Evolutionary conservation across 352 stramenopile genomes (phyloP), one percentile per base, ranked within the genome.

Genomic region (Pythium insidiosum): DNA sequence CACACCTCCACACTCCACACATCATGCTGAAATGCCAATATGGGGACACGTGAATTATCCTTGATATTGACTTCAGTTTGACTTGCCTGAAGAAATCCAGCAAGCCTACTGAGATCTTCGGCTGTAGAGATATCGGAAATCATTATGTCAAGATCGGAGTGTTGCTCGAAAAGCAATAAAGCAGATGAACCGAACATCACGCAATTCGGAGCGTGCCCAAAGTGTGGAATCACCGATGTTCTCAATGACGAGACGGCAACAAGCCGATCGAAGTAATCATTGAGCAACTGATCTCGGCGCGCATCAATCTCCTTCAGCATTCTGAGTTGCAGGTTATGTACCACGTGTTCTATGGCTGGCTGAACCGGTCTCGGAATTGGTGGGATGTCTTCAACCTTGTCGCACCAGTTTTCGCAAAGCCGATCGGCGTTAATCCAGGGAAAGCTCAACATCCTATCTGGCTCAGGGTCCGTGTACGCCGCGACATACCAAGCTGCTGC

Each of bases 71-170:
- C 50, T 34, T 15, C 15, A 13, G 28, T 9, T 15, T 34, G 28
- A 13, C 15, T 34, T 15, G 15, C 9, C 28, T 34, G 28, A 12
- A 31, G 42, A 28, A 58, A 55, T 3, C 25, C 28, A 12, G 48
- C 48, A 15, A 63, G 43, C 26, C 22, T 15, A 22, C 47, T 37
- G 12, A 58, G 22, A 18, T 58, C 21, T 6, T 22, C 13, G 9
- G 35, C 21, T 6, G 24, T 31, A 12, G 5, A 11, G 9, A 61
- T 31, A 1, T 12, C 15, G 0, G 10, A 5, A 30, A 83, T 39
- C 54, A 88, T 72, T 9, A 88, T 58, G 42, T 88, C 78, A 11
- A 90, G 45, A 56, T 90, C 78, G 0, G 78, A 90, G 36, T 87
- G 64, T 15, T 77, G 66, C 40, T 90, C 78, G 54, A 88, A 88